These are phyloP conservation scores for Aspergillus steynii DNA, from an alignment of 495 filamentous ascomycete genomes.

Conservation along the genomic window DNA sequence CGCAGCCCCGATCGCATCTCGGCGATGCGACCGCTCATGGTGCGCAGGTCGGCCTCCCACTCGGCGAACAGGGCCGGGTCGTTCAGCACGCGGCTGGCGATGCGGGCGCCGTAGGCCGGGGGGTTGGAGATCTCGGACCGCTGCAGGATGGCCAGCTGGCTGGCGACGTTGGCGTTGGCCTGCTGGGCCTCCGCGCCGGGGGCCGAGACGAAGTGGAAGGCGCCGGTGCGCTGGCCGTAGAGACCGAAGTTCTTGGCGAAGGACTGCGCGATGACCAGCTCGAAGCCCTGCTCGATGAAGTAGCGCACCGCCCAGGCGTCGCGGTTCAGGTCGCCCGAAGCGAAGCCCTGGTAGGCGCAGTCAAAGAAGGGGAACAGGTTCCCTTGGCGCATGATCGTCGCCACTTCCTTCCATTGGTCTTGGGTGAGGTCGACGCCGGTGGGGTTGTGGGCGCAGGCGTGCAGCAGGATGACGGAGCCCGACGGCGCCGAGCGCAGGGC, in stretches of 20 bases:
- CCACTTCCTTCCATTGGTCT: slow-evolving; percentile 92
- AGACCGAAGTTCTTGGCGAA: slow-evolving; percentile 99
- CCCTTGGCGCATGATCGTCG: slow-evolving; percentile 67
- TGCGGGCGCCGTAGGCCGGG: slow-evolving; percentile 87
- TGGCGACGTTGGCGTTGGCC: slow-evolving; percentile 65
- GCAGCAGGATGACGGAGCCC: slow-evolving; percentile 84
- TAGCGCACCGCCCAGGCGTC: slow-evolving; percentile 91
- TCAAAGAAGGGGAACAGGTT: slow-evolving; percentile 99
- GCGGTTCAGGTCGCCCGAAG: slow-evolving; percentile 79
- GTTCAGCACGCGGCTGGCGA: slow-evolving; percentile 82
- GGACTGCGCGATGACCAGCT: slow-evolving; percentile 91
- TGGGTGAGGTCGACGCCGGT: slow-evolving; percentile 94
- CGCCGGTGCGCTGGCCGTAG: slow-evolving; percentile 93
- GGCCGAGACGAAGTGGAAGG: slow-evolving; percentile 90
- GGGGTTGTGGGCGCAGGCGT: slow-evolving; percentile 97
- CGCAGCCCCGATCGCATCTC: slow-evolving; percentile 80
- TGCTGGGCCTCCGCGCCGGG: slow-evolving; percentile 66
- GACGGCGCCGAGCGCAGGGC: slow-evolving; percentile 67
- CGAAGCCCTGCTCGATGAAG: slow-evolving; percentile 93
- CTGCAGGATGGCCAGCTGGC: slow-evolving; percentile 91
- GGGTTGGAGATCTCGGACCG: slow-evolving; percentile 97
- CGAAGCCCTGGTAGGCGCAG: slow-evolving; percentile 97
- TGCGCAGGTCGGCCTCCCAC: slow-evolving; percentile 90
- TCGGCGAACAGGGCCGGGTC: slow-evolving; percentile 79
- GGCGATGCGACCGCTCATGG: slow-evolving; percentile 93